These are phyloP conservation scores for Obba rivulosa DNA, from an alignment of 768 basidiomycete genomes.

Conservation along the genomic window DNA sequence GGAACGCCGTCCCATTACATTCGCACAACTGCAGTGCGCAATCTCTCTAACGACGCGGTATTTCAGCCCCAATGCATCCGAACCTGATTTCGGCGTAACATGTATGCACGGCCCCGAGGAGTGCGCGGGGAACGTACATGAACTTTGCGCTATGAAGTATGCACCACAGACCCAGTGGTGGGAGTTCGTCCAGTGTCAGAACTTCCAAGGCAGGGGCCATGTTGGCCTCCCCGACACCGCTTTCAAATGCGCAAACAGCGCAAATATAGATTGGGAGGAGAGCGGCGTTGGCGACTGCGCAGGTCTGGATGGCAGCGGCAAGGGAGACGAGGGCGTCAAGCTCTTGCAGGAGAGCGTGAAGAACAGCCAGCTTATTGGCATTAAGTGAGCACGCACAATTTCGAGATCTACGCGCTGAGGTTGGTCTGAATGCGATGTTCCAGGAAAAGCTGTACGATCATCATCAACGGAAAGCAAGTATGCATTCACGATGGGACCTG, in stretches of 20 bases:
- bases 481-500: conserved; percentile 77
- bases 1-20: background rate
- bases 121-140: conserved; percentile 85
- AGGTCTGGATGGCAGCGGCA: conserved; percentile 59
- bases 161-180: conserved; percentile 61
- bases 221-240: conserved; percentile 67
- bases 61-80: conserved; percentile 54
- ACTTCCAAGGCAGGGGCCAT: conserved; percentile 53
- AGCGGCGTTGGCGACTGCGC: conserved; percentile 54
- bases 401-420: background rate
- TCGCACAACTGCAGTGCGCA: background rate
- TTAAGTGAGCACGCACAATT: conserved; percentile 41
- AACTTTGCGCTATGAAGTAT: conserved; percentile 74
- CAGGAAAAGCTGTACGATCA: conserved; percentile 84
- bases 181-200: conserved; percentile 79
- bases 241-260: conserved; percentile 55
- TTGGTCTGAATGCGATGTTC: conserved; percentile 8
- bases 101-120: conserved; percentile 81
- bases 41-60: background rate
- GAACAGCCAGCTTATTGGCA: conserved; percentile 37
- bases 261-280: conserved; percentile 63
- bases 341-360: conserved; percentile 58
- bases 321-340: conserved; percentile 54
- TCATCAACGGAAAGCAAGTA: conserved; percentile 62
- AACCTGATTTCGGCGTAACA: conserved; percentile 67